A percentile compares a stretch with the other conserved stretches of the same genome.
phyloP scores from a whole-genome alignment of 306 rosid genomes.

The Dalbergia cultrata region DNA sequence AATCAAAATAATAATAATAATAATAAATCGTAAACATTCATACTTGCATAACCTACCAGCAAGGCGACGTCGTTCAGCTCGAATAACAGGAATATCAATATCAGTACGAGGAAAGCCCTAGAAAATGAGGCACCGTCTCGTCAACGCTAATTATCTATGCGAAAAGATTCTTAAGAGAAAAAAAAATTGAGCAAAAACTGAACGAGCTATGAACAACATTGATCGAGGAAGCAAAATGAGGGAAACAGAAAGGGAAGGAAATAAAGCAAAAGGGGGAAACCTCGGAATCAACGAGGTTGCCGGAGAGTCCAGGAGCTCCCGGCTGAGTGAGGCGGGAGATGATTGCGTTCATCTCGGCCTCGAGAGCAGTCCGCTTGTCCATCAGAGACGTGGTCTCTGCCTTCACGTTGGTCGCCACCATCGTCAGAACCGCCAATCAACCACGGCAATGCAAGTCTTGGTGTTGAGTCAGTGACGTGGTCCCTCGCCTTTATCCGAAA shows the following conservation, averaged over 20 bases:
- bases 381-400: conserved; percentile 76
- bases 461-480: not conserved
- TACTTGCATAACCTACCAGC: conserved; percentile 55
- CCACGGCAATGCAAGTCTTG: not conserved
- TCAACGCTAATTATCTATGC: not conserved
- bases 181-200: not conserved
- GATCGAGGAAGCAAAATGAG: not conserved
- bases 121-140: conserved; percentile 16
- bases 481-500: too few species aligned
- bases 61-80: conserved; percentile 79
- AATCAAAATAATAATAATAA: not conserved
- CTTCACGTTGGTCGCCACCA: conserved; percentile 87
- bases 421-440: conserved; percentile 29
- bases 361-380: conserved; percentile 72
- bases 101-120: conserved; percentile 95
- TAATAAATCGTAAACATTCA: not conserved
- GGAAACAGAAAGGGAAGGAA: not conserved
- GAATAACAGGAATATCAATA: conserved; percentile 76
- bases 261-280: conserved; percentile 39
- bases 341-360: conserved; percentile 81
- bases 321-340: conserved; percentile 76
- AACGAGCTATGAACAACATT: not conserved
- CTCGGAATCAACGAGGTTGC: conserved; percentile 76
- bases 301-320: conserved; percentile 91
- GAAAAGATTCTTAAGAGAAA: not conserved